phyloP scores from a whole-genome alignment of 768 basidiomycete species.

The Paxillus involutus region DNA sequence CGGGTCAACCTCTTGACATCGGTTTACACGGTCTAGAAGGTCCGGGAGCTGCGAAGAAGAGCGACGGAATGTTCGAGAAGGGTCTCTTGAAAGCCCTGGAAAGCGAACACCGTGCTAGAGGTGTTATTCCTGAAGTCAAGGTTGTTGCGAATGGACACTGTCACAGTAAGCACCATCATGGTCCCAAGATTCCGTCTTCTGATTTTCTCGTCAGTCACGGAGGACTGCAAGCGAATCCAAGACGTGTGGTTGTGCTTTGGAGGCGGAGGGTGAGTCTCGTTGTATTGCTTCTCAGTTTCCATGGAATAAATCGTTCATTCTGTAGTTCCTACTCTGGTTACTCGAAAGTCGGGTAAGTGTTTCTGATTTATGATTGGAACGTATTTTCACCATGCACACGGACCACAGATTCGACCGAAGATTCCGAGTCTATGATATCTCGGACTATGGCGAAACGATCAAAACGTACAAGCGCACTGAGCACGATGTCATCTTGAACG shows the following conservation, averaged over 20 bases:
- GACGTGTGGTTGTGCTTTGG: slow-evolving; percentile 94
- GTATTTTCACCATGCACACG: slow-evolving; percentile 5
- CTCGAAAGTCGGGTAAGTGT: slow-evolving; percentile 64
- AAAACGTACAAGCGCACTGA: slow-evolving; percentile 83
- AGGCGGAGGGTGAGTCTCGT: slow-evolving; percentile 65
- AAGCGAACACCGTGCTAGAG: slow-evolving; percentile 56
- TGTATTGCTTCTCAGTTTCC: not conserved
- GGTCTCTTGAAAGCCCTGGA: slow-evolving; percentile 73
- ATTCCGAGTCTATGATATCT: slow-evolving; percentile 86
- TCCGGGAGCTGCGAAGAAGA: slow-evolving; percentile 63
- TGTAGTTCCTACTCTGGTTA: slow-evolving; percentile 80
- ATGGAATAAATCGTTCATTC: not conserved
- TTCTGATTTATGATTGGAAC: not conserved
- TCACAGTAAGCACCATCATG: slow-evolving; percentile 55
- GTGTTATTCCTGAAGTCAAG: slow-evolving; percentile 70
- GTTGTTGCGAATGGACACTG: slow-evolving; percentile 89
- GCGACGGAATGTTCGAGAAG: slow-evolving; percentile 83
- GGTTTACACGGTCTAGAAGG: slow-evolving; percentile 63
- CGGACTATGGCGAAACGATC: slow-evolving; percentile 90
- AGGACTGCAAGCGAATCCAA: slow-evolving; percentile 81
- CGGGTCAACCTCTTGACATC: slow-evolving; percentile 63
- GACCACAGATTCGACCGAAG: slow-evolving; percentile 77
- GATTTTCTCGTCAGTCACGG: slow-evolving; percentile 57
- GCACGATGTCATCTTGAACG: slow-evolving; percentile 64
- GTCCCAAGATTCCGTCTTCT: slow-evolving; percentile 1